Conservation (phyloP, 352 stramenopile genomes). For the Thalassiosira mediterranea region DNA sequence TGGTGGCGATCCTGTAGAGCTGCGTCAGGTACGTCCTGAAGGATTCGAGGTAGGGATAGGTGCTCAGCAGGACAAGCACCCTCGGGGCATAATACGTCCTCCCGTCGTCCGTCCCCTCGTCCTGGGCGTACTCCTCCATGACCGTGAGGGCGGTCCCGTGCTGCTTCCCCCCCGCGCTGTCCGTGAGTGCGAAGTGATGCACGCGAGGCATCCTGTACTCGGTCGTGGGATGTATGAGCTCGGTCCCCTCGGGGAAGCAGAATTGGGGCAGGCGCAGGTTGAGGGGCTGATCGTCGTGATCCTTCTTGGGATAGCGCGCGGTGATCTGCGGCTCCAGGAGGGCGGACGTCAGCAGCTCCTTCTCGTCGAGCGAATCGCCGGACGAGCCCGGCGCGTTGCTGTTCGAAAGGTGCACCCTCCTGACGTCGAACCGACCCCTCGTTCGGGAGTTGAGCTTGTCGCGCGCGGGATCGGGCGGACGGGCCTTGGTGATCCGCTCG, state of each 20-base stretch:
- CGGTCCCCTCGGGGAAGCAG: conserved; percentile 67
- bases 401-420: conserved; percentile 33
- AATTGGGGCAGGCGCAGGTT: conserved; percentile 83
- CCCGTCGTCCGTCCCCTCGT: not conserved
- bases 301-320: conserved; percentile 66
- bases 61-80: conserved; percentile 92
- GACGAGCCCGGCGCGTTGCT: not conserved
- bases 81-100: conserved; percentile 89
- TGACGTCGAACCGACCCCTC: conserved; percentile 23
- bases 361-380: conserved; percentile 10
- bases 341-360: conserved; percentile 25
- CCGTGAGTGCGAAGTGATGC: conserved; percentile 84
- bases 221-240: conserved; percentile 57
- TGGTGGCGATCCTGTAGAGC: conserved; percentile 83
- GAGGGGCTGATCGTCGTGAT: conserved; percentile 72
- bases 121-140: conserved; percentile 65
- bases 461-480: conserved; percentile 21
- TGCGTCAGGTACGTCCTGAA: conserved; percentile 95
- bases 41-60: conserved; percentile 94
- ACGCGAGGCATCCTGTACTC: conserved; percentile 76
- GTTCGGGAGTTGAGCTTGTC: conserved; percentile 39
- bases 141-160: conserved; percentile 82
- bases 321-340: conserved; percentile 79
- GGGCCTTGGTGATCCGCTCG: conserved; percentile 2
- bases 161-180: conserved; percentile 74